These are phyloP conservation scores for Trichoderma sp. DNA, from an alignment of 2,329 filamentous ascomycete genomes.

Conservation along the genomic window DNA sequence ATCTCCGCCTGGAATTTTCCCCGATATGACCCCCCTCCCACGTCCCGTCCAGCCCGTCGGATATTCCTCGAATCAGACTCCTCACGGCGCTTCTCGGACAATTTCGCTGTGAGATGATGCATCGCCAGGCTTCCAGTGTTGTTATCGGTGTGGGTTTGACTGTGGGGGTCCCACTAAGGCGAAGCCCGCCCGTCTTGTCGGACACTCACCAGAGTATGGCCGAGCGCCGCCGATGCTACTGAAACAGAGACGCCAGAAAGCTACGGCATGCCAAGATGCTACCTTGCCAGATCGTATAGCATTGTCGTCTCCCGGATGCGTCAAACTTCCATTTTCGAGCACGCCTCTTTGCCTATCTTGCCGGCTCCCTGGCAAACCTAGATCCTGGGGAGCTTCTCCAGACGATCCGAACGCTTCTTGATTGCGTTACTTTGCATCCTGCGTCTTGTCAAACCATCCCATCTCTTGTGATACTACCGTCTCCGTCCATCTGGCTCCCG, in stretches of 20 bases:
- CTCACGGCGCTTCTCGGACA: constrained; percentile 31
- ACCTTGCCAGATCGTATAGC: constrained; percentile 22
- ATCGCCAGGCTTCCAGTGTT: constrained; percentile 25
- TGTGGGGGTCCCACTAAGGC: constrained; percentile 38
- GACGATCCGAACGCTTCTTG: background rate
- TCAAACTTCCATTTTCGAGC: constrained; percentile 3
- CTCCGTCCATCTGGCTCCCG: background rate
- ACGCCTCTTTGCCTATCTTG: background rate
- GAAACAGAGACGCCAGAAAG: constrained; percentile 34
- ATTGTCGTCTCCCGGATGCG: constrained; percentile 19
- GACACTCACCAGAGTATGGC: constrained; percentile 41
- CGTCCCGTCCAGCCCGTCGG: constrained; percentile 11
- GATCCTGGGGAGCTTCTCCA: background rate
- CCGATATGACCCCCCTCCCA: background rate
- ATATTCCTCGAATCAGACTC: constrained; percentile 24
- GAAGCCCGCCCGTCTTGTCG: constrained; percentile 34
- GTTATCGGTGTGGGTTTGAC: constrained; percentile 31
- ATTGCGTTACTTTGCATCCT: constrained; percentile 15
- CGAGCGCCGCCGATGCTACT: constrained; percentile 42
- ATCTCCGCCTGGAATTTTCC: constrained; percentile 11
- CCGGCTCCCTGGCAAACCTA: constrained; percentile 4
- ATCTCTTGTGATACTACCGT: background rate
- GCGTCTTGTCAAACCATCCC: background rate
- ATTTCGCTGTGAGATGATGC: constrained; percentile 30
- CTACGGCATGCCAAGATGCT: constrained; percentile 24